Evolutionary conservation across 2,329 filamentous ascomycete genomes (phyloP).

Genomic region (Paecilomyces formosus): DNA sequence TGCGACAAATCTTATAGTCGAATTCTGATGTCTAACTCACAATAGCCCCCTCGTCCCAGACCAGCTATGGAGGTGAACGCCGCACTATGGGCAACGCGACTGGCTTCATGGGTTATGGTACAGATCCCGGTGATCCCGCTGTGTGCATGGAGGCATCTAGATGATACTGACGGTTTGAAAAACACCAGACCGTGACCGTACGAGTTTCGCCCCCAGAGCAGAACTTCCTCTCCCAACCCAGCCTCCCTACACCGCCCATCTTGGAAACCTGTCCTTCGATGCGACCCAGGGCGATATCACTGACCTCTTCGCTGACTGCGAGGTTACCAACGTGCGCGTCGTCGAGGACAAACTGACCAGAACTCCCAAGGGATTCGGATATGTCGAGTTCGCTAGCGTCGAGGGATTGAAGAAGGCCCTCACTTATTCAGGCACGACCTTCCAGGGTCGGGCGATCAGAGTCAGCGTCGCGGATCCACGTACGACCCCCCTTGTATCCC

Average conservation of each 20-base stretch:
- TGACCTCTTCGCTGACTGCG: constrained; percentile 78
- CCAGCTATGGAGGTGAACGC: constrained; percentile 43
- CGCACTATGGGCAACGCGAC: constrained; percentile 38
- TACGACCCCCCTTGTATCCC: constrained; percentile 47
- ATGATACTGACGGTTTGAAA: constrained; percentile 8
- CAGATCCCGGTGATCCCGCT: constrained; percentile 1
- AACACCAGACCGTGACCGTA: constrained; percentile 27
- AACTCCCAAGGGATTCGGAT: constrained; percentile 96
- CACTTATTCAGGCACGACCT: constrained; percentile 68
- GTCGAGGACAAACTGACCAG: constrained; percentile 93
- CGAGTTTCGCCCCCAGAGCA: constrained; percentile 47
- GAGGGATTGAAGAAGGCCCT: constrained; percentile 91
- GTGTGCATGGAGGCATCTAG: constrained; percentile 4
- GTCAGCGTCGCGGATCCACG: constrained; percentile 96
- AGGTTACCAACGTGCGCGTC: constrained; percentile 84
- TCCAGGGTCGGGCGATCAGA: constrained; percentile 83
- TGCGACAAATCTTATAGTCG: constrained; percentile 3
- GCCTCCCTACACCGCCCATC: constrained; percentile 90
- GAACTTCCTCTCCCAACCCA: constrained; percentile 79
- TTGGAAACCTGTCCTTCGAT: constrained; percentile 96
- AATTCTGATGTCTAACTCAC: constrained; percentile 11
- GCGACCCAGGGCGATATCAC: constrained; percentile 74
- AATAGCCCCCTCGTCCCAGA: constrained; percentile 33
- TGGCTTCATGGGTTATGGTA: constrained; percentile 31
- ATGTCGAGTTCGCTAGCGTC: constrained; percentile 83